A percentile compares a stretch with the other conserved stretches of the same genome.
phyloP scores from a whole-genome alignment of 176 grass and related monocot species.

The Aegilops umbellulata region DNA sequence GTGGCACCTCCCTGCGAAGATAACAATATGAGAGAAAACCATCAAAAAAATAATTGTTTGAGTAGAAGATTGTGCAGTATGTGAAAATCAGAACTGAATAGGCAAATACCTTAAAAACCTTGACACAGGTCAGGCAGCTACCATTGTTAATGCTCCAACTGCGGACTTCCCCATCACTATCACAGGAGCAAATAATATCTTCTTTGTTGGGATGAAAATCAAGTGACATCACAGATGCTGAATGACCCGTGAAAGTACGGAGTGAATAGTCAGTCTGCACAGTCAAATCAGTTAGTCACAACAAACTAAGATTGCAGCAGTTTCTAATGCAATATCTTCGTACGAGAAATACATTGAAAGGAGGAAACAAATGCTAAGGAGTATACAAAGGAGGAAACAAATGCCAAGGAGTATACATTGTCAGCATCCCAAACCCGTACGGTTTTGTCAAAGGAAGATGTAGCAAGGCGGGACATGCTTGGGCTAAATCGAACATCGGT shows the following conservation, averaged over 20 bases:
- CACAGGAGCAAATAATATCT: slow-evolving; percentile 96
- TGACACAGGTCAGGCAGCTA: slow-evolving; percentile 58
- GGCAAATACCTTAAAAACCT: slow-evolving; percentile 72
- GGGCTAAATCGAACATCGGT: slow-evolving; percentile 98
- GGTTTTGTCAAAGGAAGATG: slow-evolving; percentile 96
- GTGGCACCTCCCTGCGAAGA: slow-evolving; percentile 66
- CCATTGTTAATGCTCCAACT: slow-evolving; percentile 99
- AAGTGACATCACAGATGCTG: slow-evolving; percentile 85
- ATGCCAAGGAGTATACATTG: slow-evolving; percentile 63
- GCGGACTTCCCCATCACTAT: slow-evolving; percentile 84
- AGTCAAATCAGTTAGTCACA: slow-evolving; percentile 28
- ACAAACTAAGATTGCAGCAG: neutral
- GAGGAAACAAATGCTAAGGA: neutral
- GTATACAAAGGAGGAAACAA: slow-evolving; percentile 38
- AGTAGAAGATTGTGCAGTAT: slow-evolving; percentile 9
- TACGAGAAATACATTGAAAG: neutral
- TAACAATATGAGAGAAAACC: slow-evolving; percentile 8
- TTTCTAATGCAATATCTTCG: slow-evolving; percentile 11
- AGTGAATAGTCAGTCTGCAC: slow-evolving; percentile 89
- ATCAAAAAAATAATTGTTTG: slow-evolving; percentile 18
- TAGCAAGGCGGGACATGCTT: slow-evolving; percentile 90
- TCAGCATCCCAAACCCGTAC: slow-evolving; percentile 98
- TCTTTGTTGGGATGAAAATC: slow-evolving; percentile 99
- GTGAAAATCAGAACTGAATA: neutral
- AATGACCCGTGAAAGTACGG: slow-evolving; percentile 95